phyloP scores from a whole-genome alignment of 495 filamentous ascomycete species.

The Aspergillus panamensis region DNA sequence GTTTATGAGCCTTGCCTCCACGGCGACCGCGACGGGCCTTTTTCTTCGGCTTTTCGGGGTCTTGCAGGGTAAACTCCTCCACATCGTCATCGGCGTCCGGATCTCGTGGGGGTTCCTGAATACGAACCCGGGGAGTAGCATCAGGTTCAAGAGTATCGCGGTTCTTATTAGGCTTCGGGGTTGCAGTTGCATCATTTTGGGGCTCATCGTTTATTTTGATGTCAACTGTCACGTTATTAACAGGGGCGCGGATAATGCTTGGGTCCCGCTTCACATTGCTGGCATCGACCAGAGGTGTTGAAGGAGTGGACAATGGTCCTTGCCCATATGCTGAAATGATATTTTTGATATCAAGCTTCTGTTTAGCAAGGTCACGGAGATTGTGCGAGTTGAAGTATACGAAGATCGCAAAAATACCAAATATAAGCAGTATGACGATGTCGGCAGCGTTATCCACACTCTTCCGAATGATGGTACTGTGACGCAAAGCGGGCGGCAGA shows the following conservation, averaged over 20 bases:
- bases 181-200: slow-evolving; percentile 21
- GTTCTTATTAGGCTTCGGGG: slow-evolving; percentile 27
- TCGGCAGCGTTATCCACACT: slow-evolving; percentile 51
- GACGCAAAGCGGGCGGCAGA: slow-evolving; percentile 42
- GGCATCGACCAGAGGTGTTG: slow-evolving; percentile 37
- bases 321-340: slow-evolving; percentile 47
- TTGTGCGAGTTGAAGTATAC: slow-evolving; percentile 50
- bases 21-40: slow-evolving; percentile 77
- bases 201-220: slow-evolving; percentile 29
- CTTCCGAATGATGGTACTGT: slow-evolving; percentile 53
- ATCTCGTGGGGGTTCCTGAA: slow-evolving; percentile 43
- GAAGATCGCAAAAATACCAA: slow-evolving; percentile 45
- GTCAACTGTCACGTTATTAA: slow-evolving; percentile 35
- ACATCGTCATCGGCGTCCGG: slow-evolving; percentile 40
- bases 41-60: slow-evolving; percentile 63
- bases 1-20: slow-evolving; percentile 72
- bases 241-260: slow-evolving; percentile 21
- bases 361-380: slow-evolving; percentile 46
- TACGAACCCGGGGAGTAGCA: slow-evolving; percentile 36
- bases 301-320: slow-evolving; percentile 40
- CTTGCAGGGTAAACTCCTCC: slow-evolving; percentile 33
- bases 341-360: slow-evolving; percentile 52
- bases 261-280: slow-evolving; percentile 29
- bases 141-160: slow-evolving; percentile 20
- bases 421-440: slow-evolving; percentile 46